phyloP scores from a whole-genome alignment of 495 filamentous ascomycete species.

The Articulospora tetracladia region DNA sequence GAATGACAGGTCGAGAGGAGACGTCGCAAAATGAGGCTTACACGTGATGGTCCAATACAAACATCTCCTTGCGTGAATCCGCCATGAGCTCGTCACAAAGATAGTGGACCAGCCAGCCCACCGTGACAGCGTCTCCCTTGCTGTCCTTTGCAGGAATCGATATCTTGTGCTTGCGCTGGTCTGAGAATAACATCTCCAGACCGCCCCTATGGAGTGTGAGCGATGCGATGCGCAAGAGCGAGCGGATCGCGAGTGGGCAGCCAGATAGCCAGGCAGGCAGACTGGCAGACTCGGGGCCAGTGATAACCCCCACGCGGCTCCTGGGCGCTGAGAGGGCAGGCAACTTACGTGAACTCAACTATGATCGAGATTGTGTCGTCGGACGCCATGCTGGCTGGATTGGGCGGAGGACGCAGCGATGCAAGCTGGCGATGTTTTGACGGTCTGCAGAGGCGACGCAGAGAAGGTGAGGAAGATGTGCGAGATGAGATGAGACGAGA shows the following conservation, averaged over 20 bases:
- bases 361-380: constrained; percentile 33
- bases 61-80: constrained; percentile 81
- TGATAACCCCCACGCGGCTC: constrained; percentile 5
- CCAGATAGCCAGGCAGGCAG: too few relatives aligned
- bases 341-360: constrained; percentile 76
- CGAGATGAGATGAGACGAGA: too few relatives aligned
- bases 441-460: not conserved
- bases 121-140: constrained; percentile 55
- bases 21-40: constrained; percentile 42
- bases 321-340: constrained; percentile 11
- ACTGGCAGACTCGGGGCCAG: too few relatives aligned
- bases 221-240: constrained; percentile 12
- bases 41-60: constrained; percentile 85
- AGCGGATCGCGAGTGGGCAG: too few relatives aligned
- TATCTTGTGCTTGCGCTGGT: constrained; percentile 68
- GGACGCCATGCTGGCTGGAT: constrained; percentile 9
- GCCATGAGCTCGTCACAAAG: constrained; percentile 84
- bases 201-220: constrained; percentile 61
- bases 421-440: not conserved
- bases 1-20: not conserved
- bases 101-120: constrained; percentile 73
- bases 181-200: constrained; percentile 90
- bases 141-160: constrained; percentile 59
- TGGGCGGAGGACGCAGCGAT: not conserved
- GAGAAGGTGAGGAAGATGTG: not conserved